Conservation (phyloP, 108 stramenopile species). For the Nitzschia sp. region DNA sequence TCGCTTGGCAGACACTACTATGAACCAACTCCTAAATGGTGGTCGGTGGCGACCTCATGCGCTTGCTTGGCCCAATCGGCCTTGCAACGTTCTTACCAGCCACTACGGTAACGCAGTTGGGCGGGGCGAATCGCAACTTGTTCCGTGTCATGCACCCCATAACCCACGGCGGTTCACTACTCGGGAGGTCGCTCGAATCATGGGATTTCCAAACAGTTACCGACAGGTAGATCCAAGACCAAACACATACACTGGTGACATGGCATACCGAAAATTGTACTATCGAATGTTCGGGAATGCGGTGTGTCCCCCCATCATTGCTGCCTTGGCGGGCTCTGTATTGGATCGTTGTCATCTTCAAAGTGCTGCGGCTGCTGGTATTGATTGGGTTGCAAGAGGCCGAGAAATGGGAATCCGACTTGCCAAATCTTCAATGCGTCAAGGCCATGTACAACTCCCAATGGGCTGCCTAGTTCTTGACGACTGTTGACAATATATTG, state of each 20-base stretch:
- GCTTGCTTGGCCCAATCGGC: conserved; percentile 68
- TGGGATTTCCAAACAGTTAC: conserved; percentile 76
- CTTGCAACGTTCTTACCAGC: conserved; percentile 59
- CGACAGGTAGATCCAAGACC: conserved; percentile 27
- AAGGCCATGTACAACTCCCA: conserved; percentile 6
- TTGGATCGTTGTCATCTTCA: conserved; percentile 34
- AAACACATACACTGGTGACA: conserved; percentile 45
- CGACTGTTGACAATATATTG: no score
- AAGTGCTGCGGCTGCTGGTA: background rate
- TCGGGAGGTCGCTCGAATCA: conserved; percentile 72
- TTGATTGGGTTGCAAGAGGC: conserved; percentile 24
- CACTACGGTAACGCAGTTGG: conserved; percentile 81
- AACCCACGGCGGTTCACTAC: conserved; percentile 64
- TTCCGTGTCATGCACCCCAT: conserved; percentile 53
- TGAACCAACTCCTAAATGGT: conserved; percentile 45
- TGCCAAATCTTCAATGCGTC: conserved; percentile 14
- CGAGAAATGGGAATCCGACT: conserved; percentile 8
- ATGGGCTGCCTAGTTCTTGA: conserved; percentile 22
- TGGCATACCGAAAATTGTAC: conserved; percentile 61
- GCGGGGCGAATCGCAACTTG: conserved; percentile 70
- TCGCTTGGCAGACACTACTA: conserved; percentile 43
- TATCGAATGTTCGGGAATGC: conserved; percentile 54
- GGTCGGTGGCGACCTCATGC: conserved; percentile 58
- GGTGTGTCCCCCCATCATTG: conserved; percentile 80
- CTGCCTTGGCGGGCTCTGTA: conserved; percentile 70